Evolutionary conservation across 1,284 basidiomycete genomes (phyloP).

Genomic region (Schizophyllum amplum): DNA sequence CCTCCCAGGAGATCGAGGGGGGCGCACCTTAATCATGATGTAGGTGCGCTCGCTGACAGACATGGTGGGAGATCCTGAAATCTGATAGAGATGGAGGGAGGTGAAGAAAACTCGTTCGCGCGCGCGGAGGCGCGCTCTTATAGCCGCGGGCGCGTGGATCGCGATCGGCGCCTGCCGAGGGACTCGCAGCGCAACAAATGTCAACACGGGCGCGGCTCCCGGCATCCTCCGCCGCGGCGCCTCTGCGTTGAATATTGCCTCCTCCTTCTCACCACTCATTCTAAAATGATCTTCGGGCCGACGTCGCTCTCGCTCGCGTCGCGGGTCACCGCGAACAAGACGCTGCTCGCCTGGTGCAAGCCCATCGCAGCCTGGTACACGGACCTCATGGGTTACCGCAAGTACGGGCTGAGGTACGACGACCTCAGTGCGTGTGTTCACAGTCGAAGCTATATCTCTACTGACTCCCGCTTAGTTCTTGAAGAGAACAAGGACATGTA

Average conservation of each 20-base stretch:
- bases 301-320: slow-evolving; percentile 76
- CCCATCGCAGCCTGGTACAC: slow-evolving; percentile 86
- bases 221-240: background rate
- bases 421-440: slow-evolving; percentile 67
- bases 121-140: slow-evolving; percentile 22
- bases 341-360: slow-evolving; percentile 59
- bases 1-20: background rate
- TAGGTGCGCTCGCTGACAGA: slow-evolving; percentile 71
- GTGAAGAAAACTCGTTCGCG: slow-evolving; percentile 19
- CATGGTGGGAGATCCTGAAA: slow-evolving; percentile 31
- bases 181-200: background rate
- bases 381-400: slow-evolving; percentile 76
- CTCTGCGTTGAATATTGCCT: slow-evolving; percentile 6
- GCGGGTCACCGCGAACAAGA: slow-evolving; percentile 63
- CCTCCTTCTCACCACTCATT: slow-evolving; percentile 4
- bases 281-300: slow-evolving; percentile 50
- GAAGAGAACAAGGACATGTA: slow-evolving; percentile 86
- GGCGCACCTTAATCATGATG: slow-evolving; percentile 80
- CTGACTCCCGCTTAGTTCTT: slow-evolving; percentile 43
- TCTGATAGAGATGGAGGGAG: slow-evolving; percentile 9
- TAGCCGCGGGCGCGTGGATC: background rate
- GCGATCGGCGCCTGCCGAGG: background rate
- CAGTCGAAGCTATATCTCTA: background rate
- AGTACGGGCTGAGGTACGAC: slow-evolving; percentile 90
- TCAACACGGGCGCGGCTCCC: slow-evolving; percentile 3